Base-by-base conservation (phyloP, 164 flowering plant species). In the Kingdonia uniflora region DNA sequence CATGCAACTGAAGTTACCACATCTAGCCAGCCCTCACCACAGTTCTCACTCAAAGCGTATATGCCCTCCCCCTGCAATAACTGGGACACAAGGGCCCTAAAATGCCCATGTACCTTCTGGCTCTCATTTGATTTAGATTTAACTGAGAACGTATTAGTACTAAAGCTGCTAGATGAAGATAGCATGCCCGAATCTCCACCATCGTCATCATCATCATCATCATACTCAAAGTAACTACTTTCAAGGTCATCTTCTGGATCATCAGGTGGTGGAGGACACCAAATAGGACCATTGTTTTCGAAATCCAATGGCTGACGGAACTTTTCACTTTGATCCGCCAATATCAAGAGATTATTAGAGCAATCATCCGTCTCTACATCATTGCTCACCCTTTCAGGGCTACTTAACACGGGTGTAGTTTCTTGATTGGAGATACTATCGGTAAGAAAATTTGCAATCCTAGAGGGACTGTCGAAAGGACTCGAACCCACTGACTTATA, bases 191-290 rank as follows among this genome's bases (percentile, higher is more conserved):
- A 68, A 11, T 74, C 84, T 35, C 88, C 95, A 65, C 75, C 52
- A 52, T 84, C 80, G 54, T 88, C 95, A 64, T 87, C 95, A 64
- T 87, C 98, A 1, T 88, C 95, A 64, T 91, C 96, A 50, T 88
- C 95, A 61, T 84, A 85, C 29, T 63, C 46, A 62, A 85, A 81
- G 63, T 71, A 78, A 65, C 63, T 75, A 58, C 62, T 65, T 57
- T 81, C 95, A 16, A 45, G 59, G 25, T 87, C 95, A 58, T 84
- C 79, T 55, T 71, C 70, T 60, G 70, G 85, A 61, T 77, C 77
- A 19, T 84, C 82, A 22, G 94, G 83, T 11, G 86, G 88, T 42
- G 96, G 98, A 58, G 98, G 98, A 66, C 72, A 72, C 98, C 98
- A 88, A 56, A 91, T 71, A 26, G 53, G 75, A 60, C 80, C 78